phyloP scores from a whole-genome alignment of 192 early-diverging fungal genomes.

The Coemansia sp. region DNA sequence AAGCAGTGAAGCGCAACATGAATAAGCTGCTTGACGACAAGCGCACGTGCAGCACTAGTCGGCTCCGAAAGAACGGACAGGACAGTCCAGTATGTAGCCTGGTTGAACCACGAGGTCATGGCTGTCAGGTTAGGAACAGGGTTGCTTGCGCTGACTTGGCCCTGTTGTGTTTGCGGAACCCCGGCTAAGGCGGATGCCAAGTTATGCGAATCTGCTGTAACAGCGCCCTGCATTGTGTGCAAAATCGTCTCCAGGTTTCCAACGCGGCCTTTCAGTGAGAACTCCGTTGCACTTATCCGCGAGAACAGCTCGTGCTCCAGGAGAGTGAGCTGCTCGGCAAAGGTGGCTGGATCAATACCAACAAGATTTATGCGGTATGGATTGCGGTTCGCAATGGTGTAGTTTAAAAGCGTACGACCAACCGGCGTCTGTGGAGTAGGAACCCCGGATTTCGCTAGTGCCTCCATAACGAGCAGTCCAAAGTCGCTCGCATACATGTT shows the following conservation, averaged over 20 bases:
- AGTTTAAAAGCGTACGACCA: slow-evolving; percentile 43
- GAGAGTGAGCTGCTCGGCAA: slow-evolving; percentile 74
- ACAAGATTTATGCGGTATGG: slow-evolving; percentile 50
- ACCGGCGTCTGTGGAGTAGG: slow-evolving; percentile 55
- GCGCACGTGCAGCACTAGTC: slow-evolving; percentile 40
- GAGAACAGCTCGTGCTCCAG: slow-evolving; percentile 74
- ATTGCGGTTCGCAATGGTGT: slow-evolving; percentile 53
- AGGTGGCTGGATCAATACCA: slow-evolving; percentile 59
- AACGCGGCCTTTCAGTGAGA: slow-evolving; percentile 58
- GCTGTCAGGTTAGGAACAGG: slow-evolving; percentile 52
- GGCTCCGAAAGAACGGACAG: slow-evolving; percentile 49
- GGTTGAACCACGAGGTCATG: slow-evolving; percentile 58
- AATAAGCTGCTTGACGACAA: slow-evolving; percentile 52
- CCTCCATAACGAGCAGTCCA: slow-evolving; percentile 53
- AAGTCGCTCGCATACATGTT: slow-evolving; percentile 57
- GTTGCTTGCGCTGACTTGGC: slow-evolving; percentile 19
- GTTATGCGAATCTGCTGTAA: slow-evolving; percentile 26
- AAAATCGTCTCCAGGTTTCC: slow-evolving; percentile 51
- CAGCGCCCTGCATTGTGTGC: slow-evolving; percentile 48
- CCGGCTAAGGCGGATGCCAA: slow-evolving; percentile 21
- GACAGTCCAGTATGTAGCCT: slow-evolving; percentile 57
- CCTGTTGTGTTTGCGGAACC: slow-evolving; percentile 1
- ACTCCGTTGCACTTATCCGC: slow-evolving; percentile 65
- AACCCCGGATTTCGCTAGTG: slow-evolving; percentile 52
- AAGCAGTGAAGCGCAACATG: slow-evolving; percentile 57